Evolutionary conservation across 108 stramenopile genomes (phyloP).

Genomic region (Skeletonema menzelii): DNA sequence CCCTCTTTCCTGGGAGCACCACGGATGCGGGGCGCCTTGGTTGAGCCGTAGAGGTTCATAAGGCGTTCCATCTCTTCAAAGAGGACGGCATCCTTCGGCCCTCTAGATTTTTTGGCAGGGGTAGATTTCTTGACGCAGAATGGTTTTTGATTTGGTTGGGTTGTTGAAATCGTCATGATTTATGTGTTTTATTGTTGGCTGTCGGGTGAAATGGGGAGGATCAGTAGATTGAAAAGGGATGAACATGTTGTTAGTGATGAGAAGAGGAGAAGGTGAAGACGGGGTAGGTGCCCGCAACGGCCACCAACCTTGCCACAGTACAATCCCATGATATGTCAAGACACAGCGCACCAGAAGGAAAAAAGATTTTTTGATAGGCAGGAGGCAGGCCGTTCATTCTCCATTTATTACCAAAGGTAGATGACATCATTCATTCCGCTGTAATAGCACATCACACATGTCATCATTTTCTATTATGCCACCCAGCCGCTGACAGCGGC

Average conservation of each 20-base stretch:
- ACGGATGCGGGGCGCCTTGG: background rate
- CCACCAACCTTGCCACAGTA: background rate
- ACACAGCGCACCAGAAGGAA: too few relatives aligned
- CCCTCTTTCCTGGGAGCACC: background rate
- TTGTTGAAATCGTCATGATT: background rate
- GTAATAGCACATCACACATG: too few relatives aligned
- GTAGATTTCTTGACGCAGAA: background rate
- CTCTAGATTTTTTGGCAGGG: background rate
- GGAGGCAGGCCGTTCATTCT: too few relatives aligned
- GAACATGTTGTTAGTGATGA: background rate
- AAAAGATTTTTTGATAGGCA: too few relatives aligned
- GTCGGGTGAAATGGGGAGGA: background rate
- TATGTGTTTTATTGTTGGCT: background rate
- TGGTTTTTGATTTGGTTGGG: background rate
- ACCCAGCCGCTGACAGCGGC: background rate
- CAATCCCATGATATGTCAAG: background rate
- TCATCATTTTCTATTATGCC: background rate
- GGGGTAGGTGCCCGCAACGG: background rate
- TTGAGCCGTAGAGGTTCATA: conserved; percentile 3
- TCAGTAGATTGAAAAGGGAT: background rate
- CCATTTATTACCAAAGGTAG: too few relatives aligned
- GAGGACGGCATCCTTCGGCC: conserved; percentile 5
- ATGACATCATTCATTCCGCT: too few relatives aligned
- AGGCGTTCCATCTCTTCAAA: conserved; percentile 12
- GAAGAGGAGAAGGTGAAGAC: background rate